Percentiles rank a stretch among this genome's conserved stretches.
These are phyloP conservation scores for Aspergillus terreus DNA, from an alignment of 2,329 filamentous ascomycete species.

Conservation along the genomic window DNA sequence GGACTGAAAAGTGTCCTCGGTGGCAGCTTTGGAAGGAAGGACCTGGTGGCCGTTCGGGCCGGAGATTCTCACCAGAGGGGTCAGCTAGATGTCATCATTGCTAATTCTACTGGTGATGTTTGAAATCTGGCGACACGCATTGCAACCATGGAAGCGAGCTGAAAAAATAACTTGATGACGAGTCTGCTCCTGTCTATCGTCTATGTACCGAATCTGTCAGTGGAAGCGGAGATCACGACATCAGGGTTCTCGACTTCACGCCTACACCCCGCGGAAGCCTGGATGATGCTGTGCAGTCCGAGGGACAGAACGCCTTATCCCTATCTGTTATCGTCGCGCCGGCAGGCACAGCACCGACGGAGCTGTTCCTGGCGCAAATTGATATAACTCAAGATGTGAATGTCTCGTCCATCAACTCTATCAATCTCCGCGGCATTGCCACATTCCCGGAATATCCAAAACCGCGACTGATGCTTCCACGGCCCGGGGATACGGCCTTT, in stretches of 20 bases:
- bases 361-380: slow-evolving; percentile 74
- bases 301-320: slow-evolving; percentile 47
- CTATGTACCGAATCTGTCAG: slow-evolving; percentile 56
- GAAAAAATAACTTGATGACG: slow-evolving; percentile 67
- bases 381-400: slow-evolving; percentile 53
- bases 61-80: slow-evolving; percentile 69
- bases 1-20: slow-evolving; percentile 75
- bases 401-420: slow-evolving; percentile 64
- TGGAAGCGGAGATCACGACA: slow-evolving; percentile 53
- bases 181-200: slow-evolving; percentile 60
- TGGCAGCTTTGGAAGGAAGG: slow-evolving; percentile 66
- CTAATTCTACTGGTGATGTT: slow-evolving; percentile 73
- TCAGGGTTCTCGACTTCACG: slow-evolving; percentile 77
- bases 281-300: slow-evolving; percentile 47
- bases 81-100: slow-evolving; percentile 78
- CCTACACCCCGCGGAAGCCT: slow-evolving; percentile 43
- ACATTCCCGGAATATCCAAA: slow-evolving; percentile 31
- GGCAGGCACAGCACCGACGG: slow-evolving; percentile 47
- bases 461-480: slow-evolving; percentile 72
- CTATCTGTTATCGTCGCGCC: slow-evolving; percentile 60
- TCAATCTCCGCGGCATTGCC: slow-evolving; percentile 58
- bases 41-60: slow-evolving; percentile 75
- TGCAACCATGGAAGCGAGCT: slow-evolving; percentile 79
- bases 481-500: slow-evolving; percentile 75
- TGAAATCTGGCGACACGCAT: slow-evolving; percentile 82